Conservation (phyloP, 1,284 basidiomycete species). For the Tremellales sp. region DNA sequence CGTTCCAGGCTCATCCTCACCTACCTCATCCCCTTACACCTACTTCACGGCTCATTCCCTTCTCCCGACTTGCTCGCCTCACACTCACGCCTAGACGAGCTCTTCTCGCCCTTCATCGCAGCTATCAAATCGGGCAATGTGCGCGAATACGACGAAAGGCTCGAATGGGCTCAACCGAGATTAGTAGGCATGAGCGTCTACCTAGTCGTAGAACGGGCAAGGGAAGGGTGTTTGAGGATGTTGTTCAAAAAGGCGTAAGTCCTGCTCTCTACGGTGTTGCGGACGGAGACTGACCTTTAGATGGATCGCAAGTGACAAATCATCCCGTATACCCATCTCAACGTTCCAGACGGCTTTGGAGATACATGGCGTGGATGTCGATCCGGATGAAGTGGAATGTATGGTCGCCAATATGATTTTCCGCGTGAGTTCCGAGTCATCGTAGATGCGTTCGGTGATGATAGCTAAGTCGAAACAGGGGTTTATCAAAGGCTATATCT, state of each 20-base stretch:
- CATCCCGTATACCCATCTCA: slow-evolving; percentile 68
- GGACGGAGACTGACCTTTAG: slow-evolving; percentile 48
- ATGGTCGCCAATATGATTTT: slow-evolving; percentile 90
- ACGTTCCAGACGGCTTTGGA: slow-evolving; percentile 69
- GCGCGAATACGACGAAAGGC: slow-evolving; percentile 69
- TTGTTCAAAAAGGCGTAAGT: slow-evolving; percentile 81
- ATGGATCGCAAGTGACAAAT: slow-evolving; percentile 70
- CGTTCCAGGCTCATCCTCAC: slow-evolving; percentile 71
- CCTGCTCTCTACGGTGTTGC: not conserved
- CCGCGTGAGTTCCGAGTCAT: slow-evolving; percentile 52
- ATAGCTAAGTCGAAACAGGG: slow-evolving; percentile 57
- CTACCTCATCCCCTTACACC: slow-evolving; percentile 82
- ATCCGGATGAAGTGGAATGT: slow-evolving; percentile 83
- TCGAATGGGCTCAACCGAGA: slow-evolving; percentile 62
- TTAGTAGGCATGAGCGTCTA: slow-evolving; percentile 79
- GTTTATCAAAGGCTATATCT: slow-evolving; percentile 91
- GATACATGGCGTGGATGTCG: slow-evolving; percentile 57
- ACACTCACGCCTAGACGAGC: slow-evolving; percentile 66
- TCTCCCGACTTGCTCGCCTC: slow-evolving; percentile 61
- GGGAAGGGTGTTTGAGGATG: slow-evolving; percentile 79
- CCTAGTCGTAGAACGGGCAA: slow-evolving; percentile 78
- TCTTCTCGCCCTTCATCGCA: slow-evolving; percentile 74
- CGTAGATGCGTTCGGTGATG: not conserved
- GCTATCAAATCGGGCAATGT: slow-evolving; percentile 77
- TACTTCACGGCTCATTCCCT: slow-evolving; percentile 80